Evolutionary conservation across 2,329 filamentous ascomycete species (phyloP).

Genomic region (Aspergillus jensenii): DNA sequence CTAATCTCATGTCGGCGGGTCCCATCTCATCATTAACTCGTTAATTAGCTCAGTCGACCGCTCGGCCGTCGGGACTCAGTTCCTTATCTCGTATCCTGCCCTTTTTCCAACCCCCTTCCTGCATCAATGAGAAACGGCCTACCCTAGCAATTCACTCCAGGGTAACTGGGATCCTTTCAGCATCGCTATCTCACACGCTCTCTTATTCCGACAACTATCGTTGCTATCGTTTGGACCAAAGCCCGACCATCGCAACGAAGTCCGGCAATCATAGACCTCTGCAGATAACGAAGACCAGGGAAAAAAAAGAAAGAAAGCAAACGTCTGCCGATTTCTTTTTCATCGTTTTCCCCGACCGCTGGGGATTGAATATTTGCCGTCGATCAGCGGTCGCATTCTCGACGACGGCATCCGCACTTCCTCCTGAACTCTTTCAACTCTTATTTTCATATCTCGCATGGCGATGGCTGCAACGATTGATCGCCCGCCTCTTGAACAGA

Average conservation of each 20-base stretch:
- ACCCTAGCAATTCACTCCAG: slow-evolving; percentile 15
- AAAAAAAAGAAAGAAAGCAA: not conserved
- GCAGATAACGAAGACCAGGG: not conserved
- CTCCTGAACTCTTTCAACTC: slow-evolving; percentile 12
- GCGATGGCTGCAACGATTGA: slow-evolving; percentile 38
- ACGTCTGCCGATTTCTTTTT: slow-evolving; percentile 5
- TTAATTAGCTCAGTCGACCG: slow-evolving; percentile 6
- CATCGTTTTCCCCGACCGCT: slow-evolving; percentile 40
- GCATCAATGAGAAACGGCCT: slow-evolving; percentile 12
- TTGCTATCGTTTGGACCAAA: not conserved
- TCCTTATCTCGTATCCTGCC: slow-evolving; percentile 17
- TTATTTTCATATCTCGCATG: slow-evolving; percentile 14
- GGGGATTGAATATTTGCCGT: slow-evolving; percentile 39
- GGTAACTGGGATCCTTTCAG: slow-evolving; percentile 16
- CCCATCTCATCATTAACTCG: slow-evolving; percentile 16
- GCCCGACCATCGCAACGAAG: not conserved
- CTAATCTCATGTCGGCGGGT: slow-evolving; percentile 13
- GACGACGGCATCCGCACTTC: slow-evolving; percentile 36
- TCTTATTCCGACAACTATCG: not conserved
- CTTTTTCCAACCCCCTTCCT: slow-evolving; percentile 11
- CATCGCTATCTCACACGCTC: slow-evolving; percentile 8
- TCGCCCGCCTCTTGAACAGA: slow-evolving; percentile 28
- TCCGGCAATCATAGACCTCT: slow-evolving; percentile 3
- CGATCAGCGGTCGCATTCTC: slow-evolving; percentile 45
- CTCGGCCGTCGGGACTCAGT: slow-evolving; percentile 7